Evolutionary conservation across 2,329 filamentous ascomycete species (phyloP), one percentile per base, ranked within the genome.

Genomic region (Biscogniauxia sp.): DNA sequence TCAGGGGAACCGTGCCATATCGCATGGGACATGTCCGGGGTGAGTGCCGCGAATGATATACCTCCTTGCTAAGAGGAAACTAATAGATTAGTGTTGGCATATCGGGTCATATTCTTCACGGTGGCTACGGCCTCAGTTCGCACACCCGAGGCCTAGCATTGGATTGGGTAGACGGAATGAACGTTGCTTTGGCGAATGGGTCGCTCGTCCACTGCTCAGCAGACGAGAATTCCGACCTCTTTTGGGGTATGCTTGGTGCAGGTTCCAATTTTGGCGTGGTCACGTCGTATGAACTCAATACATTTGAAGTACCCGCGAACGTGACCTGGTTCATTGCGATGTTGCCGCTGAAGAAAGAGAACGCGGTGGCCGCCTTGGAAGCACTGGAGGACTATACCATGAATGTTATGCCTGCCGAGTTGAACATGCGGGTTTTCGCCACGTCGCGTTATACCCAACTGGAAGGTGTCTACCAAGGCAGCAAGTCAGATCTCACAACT

Each of bases 301-400:
- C 72, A 17, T 72, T 73, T 58, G 72, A 68, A 51, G 64, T 69
- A 5, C 72, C 72, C 1, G 63, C 63, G 11, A 73, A 70, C 49
- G 61, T 73, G 20, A 73, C 72, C 13, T 72, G 67, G 66, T 73
- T 73, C 54, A 64, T 71, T 15, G 71, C 60, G 17, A 70, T 61
- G 26, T 32, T 73, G 52, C 70, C 70, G 3, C 63, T 64, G 64
- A 72, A 68, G 58, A 64, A 68, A 54, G 66, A 67, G 32, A 70
- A 61, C 1, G 63, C 68, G 3, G 69, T 68, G 13, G 64, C 66
- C 2, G 69, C 62, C n/a, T 78, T 92, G 5, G 89, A 92, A 55
- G 69, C 70, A 13, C 57, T 74, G 2, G 67, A 73, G 52, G 68
- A 71, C 20, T 73, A 68, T 51, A 64, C 61, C 19, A 54, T 60